Evolutionary conservation across 495 filamentous ascomycete genomes (phyloP), one percentile per base, ranked within the genome.

Genomic region (Hyaloscypha hepaticicola): DNA sequence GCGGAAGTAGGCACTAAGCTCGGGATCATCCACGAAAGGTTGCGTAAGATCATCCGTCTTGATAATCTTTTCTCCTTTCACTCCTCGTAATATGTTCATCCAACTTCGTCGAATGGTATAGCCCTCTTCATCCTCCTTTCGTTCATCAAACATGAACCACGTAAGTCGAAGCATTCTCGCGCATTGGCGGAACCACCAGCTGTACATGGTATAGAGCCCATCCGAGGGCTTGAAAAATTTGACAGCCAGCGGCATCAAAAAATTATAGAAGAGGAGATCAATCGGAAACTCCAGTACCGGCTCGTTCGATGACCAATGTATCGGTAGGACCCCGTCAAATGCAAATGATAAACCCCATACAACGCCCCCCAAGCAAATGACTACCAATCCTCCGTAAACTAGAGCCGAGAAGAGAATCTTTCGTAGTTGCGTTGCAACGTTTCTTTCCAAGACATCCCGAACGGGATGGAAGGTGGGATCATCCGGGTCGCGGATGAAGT

Each of bases 401-500:
- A 99, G 82, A 28, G 93, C 96, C 68, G 92, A 96, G 69, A 97
- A 97, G 1, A 90, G 84, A 34, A 99, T 99, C 78, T 99, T 99
- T 31, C 94, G 87, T 12, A 99, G 84, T 75, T 99, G 95, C 1
- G 91, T 96, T 7, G 90, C 85, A 49, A 99, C 90, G 71, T 87
- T 96, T 31, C 96, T 86, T 74, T 99, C 96, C 21, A 99, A 83
- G 7, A 99, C 95, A 77, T 99, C 95, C 22, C 95, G 89, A 21
- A 99, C 93, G 1, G 95, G 95, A 73, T 99, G 95, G 74, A 99
- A 98, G 19, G 92, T 97, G 34, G 95, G 95, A 74, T 99, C 95
- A 77, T 99, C 96, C 14, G 95, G 95, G 76, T 99, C 95, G 50
- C 95, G 90, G 69, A 99, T 98, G 76, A 99, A 99, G 78, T 97